Conservation (phyloP, 345 rosid genomes). For the Kernera saxatilis region DNA sequence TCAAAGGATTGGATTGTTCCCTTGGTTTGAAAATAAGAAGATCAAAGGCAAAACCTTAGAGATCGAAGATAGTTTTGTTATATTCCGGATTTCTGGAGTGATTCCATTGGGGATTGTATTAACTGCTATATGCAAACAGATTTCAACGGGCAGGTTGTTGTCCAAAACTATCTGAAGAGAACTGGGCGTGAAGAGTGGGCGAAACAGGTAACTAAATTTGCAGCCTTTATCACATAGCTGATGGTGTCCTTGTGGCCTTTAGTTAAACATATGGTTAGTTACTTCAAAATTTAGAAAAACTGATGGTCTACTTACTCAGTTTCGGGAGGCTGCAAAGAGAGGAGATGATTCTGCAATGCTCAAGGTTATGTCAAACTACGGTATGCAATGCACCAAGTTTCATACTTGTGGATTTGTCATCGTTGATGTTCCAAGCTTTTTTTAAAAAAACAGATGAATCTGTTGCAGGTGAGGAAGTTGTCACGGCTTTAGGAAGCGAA, state of each 20-base stretch:
- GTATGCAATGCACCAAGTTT: conserved; percentile 33
- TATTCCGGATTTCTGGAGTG: background rate
- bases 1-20: background rate
- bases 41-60: background rate
- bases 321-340: conserved; percentile 62
- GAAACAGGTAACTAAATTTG: conserved; percentile 45
- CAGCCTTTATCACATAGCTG: background rate
- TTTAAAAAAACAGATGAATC: background rate
- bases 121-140: conserved; percentile 48
- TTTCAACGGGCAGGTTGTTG: conserved; percentile 82
- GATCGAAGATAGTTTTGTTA: background rate
- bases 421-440: background rate
- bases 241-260: background rate
- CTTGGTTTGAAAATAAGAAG: background rate
- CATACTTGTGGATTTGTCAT: background rate
- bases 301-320: conserved; percentile 42
- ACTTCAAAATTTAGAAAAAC: conserved; percentile 2
- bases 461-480: conserved; percentile 90
- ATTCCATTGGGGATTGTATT: background rate
- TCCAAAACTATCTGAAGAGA: conserved; percentile 78
- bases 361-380: conserved; percentile 78
- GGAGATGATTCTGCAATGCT: conserved; percentile 64
- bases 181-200: conserved; percentile 92
- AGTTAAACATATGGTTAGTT: background rate
- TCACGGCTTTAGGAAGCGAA: conserved; percentile 94